Percentiles rank a stretch among this genome's conserved stretches.
Evolutionary conservation across 164 flowering plant genomes (phyloP).

Genomic region (Stephania cephalantha): DNA sequence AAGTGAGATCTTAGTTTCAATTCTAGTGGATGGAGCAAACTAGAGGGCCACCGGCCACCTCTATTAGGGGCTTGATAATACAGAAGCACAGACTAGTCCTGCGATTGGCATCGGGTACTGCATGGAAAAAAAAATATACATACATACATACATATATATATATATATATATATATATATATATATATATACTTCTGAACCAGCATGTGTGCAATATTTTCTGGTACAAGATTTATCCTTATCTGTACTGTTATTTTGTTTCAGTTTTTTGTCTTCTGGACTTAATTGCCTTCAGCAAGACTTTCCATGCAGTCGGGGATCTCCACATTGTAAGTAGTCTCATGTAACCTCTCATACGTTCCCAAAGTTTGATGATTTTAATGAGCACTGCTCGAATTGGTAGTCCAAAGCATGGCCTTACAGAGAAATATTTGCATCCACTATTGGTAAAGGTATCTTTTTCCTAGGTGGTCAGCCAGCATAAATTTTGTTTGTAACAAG

Average conservation of each 20-base stretch:
- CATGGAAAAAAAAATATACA: too few species aligned
- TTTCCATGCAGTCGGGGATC: conserved; percentile 57
- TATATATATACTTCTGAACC: too few species aligned
- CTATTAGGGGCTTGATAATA: too few species aligned
- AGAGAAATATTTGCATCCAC: too few species aligned
- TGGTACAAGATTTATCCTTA: background rate
- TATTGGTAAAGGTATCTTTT: background rate
- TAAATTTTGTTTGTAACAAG: background rate
- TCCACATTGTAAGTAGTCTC: conserved; percentile 44
- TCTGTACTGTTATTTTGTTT: conserved; percentile 5
- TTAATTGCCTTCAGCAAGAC: conserved; percentile 57
- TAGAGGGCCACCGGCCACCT: too few species aligned
- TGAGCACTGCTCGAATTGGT: background rate
- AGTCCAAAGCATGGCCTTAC: background rate
- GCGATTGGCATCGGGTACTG: too few species aligned
- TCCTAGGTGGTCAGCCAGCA: background rate
- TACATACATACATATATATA: too few species aligned
- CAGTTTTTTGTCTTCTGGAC: conserved; percentile 49
- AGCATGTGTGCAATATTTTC: background rate
- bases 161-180: too few species aligned
- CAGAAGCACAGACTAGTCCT: too few species aligned
- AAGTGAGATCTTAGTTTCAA: too few species aligned
- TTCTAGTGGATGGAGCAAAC: too few species aligned
- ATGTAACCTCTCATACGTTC: background rate
- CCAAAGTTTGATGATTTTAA: background rate